A percentile compares a stretch with the other conserved stretches of the same genome.
Conservation (phyloP, 2,329 filamentous ascomycete genomes). For the Fusarium chaquense region DNA sequence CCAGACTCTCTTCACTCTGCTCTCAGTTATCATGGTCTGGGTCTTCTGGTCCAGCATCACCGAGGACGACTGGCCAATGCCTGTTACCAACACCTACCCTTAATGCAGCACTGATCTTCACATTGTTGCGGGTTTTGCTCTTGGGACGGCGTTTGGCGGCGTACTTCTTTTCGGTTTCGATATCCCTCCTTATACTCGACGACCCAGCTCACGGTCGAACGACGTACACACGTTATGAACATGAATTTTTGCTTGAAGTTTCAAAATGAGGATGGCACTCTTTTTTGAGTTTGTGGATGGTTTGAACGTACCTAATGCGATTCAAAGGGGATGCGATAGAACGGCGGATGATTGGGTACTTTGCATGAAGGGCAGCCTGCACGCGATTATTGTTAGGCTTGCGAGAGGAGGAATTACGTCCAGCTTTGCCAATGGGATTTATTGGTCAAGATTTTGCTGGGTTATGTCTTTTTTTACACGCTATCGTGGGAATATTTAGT, state of each 20-base stretch:
- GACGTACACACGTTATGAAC: constrained; percentile 47
- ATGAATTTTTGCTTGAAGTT: constrained; percentile 42
- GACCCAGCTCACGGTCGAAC: constrained; percentile 45
- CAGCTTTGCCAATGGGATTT: constrained; percentile 35
- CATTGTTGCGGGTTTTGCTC: constrained; percentile 29
- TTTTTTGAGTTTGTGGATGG: constrained; percentile 24
- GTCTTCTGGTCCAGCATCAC: constrained; percentile 99
- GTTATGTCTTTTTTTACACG: constrained; percentile 41
- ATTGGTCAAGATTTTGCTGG: constrained; percentile 38
- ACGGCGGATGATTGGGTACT: constrained; percentile 36
- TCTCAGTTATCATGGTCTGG: constrained; percentile 87
- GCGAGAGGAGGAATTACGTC: constrained; percentile 18
- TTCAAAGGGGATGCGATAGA: constrained; percentile 13
- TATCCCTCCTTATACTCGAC: constrained; percentile 48
- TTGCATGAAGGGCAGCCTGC: constrained; percentile 38
- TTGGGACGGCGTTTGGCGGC: constrained; percentile 47
- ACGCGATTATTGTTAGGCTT: constrained; percentile 38
- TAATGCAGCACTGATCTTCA: constrained; percentile 24
- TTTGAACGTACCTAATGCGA: constrained; percentile 22
- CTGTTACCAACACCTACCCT: constrained; percentile 58
- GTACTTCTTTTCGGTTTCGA: constrained; percentile 45
- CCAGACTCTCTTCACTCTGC: constrained; percentile 89
- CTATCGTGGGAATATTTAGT: constrained; percentile 27
- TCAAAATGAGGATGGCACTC: constrained; percentile 35
- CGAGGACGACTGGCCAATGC: constrained; percentile 94